Evolutionary conservation across 139 green algal genomes (phyloP).

Genomic region (Pseudopediastrum boryanum): DNA sequence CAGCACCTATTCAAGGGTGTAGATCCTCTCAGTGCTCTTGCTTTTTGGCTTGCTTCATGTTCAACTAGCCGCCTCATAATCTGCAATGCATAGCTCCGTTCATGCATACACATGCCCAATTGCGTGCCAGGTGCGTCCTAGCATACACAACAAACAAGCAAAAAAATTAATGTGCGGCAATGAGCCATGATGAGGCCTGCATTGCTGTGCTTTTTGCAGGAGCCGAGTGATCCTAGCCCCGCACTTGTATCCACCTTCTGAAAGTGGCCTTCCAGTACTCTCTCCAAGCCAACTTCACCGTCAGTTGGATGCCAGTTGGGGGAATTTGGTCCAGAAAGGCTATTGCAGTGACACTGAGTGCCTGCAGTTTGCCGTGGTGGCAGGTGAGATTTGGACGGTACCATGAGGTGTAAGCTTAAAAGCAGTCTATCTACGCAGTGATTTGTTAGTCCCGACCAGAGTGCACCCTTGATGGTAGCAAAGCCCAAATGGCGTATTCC

Average conservation of each 20-base stretch:
- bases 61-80: background rate
- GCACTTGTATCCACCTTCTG: constrained; percentile 12
- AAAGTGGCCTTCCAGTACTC: background rate
- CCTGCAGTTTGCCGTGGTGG: constrained; percentile 26
- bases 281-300: background rate
- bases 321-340: constrained; percentile 4
- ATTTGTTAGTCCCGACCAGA: too few species aligned
- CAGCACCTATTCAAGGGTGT: too few species aligned
- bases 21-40: background rate
- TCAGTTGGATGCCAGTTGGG: constrained; percentile 27
- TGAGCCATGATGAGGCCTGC: constrained; percentile 3
- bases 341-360: constrained; percentile 23
- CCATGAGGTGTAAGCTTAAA: background rate
- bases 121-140: constrained; percentile 1
- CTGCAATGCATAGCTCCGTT: background rate
- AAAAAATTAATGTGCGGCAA: too few species aligned
- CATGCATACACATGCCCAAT: background rate
- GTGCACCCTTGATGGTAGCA: too few species aligned
- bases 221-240: constrained; percentile 25
- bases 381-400: background rate
- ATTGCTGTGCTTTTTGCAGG: constrained; percentile 25
- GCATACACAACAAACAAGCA: too few species aligned
- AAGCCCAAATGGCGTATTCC: too few species aligned
- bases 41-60: background rate
- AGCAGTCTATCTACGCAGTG: background rate